These are phyloP conservation scores for Mucor lusitanicus DNA, from an alignment of 371 early-diverging fungal genomes.

Conservation along the genomic window DNA sequence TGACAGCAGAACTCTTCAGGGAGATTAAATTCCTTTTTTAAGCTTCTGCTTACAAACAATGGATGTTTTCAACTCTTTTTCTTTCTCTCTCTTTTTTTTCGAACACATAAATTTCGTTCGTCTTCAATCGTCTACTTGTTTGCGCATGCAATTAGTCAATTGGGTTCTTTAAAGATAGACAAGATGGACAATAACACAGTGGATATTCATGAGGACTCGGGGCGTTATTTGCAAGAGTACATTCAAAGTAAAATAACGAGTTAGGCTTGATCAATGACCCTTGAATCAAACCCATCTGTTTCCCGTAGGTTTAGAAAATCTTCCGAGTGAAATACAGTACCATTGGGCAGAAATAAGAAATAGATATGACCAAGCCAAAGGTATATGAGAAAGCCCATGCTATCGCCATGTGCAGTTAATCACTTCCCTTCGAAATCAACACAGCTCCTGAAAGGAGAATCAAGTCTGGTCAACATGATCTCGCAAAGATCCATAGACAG, in stretches of 20 bases:
- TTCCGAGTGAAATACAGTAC: conserved; percentile 54
- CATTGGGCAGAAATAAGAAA: conserved; percentile 53
- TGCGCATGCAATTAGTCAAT: not conserved
- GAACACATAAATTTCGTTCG: not conserved
- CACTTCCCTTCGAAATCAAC: not conserved
- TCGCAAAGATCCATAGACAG: conserved; percentile 41
- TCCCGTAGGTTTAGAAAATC: conserved; percentile 46
- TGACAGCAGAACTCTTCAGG: not conserved
- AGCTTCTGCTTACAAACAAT: not conserved
- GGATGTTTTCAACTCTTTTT: not conserved
- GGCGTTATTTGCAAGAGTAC: conserved; percentile 50
- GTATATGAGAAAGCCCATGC: conserved; percentile 12
- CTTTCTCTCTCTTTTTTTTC: not conserved
- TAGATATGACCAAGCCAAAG: conserved; percentile 40
- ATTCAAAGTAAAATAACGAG: conserved; percentile 31
- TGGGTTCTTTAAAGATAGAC: not conserved
- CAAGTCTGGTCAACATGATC: conserved; percentile 34
- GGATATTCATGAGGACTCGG: conserved; percentile 43
- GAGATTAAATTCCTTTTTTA: not conserved
- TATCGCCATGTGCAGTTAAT: not conserved
- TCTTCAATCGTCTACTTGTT: not conserved
- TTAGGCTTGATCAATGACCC: not conserved
- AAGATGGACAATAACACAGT: conserved; percentile 4
- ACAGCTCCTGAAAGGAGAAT: conserved; percentile 42
- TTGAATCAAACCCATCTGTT: not conserved